Conservation (phyloP, 257 asterid species). For the Apocynum venetum region DNA sequence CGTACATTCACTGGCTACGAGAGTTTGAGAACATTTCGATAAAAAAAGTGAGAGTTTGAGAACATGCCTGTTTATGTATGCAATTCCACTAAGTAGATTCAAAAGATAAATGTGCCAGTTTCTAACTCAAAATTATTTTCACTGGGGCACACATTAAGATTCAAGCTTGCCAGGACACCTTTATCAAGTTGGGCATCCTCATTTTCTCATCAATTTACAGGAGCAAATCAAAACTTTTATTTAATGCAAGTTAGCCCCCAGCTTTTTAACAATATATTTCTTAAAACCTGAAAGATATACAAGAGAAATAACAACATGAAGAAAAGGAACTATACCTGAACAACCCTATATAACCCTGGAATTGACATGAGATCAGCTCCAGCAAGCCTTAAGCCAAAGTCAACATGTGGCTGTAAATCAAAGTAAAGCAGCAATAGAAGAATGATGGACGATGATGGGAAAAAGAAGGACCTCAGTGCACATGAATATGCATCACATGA, state of each 20-base stretch:
- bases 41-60: background rate
- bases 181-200: background rate
- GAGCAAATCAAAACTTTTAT: background rate
- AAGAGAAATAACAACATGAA: constrained; percentile 8
- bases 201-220: background rate
- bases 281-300: background rate
- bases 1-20: background rate
- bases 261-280: background rate
- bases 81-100: background rate
- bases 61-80: background rate
- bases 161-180: background rate
- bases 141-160: background rate
- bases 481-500: background rate
- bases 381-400: constrained; percentile 78
- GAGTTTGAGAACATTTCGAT: background rate
- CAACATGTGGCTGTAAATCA: constrained; percentile 85
- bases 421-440: constrained; percentile 13
- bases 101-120: background rate
- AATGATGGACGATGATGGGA: background rate
- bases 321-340: constrained; percentile 54
- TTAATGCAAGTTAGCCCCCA: background rate
- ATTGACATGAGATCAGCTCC: constrained; percentile 99
- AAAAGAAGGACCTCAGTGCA: background rate
- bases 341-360: constrained; percentile 76
- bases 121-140: background rate